Evolutionary conservation across 495 filamentous ascomycete species (phyloP).

Genomic region (Tuber microsphaerosporum): DNA sequence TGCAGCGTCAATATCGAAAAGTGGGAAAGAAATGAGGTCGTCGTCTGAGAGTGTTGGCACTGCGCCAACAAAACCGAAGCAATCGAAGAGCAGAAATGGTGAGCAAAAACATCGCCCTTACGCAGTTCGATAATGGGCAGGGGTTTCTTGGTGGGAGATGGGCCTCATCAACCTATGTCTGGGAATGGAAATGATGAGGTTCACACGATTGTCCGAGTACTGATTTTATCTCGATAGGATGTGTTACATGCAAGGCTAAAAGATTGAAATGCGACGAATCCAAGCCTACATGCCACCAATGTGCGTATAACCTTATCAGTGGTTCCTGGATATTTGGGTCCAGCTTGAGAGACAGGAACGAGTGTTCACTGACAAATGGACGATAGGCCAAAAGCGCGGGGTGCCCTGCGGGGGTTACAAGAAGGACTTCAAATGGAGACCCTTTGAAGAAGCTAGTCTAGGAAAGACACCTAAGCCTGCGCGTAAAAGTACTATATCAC

Average conservation of each 20-base stretch:
- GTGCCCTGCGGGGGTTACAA: conserved; percentile 72
- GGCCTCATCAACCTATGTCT: background rate
- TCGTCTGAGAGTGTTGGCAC: conserved; percentile 31
- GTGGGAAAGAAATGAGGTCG: conserved; percentile 28
- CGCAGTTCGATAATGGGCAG: background rate
- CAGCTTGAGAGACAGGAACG: background rate
- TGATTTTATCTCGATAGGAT: conserved; percentile 50
- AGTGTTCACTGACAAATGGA: conserved; percentile 11
- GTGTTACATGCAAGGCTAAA: conserved; percentile 74
- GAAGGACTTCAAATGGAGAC: conserved; percentile 78
- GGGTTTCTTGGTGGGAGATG: background rate
- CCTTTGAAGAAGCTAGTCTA: conserved; percentile 65
- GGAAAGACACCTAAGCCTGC: conserved; percentile 45
- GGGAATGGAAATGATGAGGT: background rate
- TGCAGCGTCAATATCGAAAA: conserved; percentile 11
- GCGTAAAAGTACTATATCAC: conserved; percentile 32
- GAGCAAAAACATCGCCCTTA: conserved; percentile 42
- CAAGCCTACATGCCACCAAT: conserved; percentile 69
- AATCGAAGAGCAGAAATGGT: conserved; percentile 81
- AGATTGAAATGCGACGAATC: conserved; percentile 75
- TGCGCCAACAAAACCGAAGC: conserved; percentile 58
- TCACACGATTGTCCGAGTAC: background rate
- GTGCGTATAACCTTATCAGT: conserved; percentile 38
- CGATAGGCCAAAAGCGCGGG: conserved; percentile 51
- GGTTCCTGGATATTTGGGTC: background rate